Conservation (phyloP, 2,329 filamentous ascomycete species). For the Colletotrichum chrysophilum region DNA sequence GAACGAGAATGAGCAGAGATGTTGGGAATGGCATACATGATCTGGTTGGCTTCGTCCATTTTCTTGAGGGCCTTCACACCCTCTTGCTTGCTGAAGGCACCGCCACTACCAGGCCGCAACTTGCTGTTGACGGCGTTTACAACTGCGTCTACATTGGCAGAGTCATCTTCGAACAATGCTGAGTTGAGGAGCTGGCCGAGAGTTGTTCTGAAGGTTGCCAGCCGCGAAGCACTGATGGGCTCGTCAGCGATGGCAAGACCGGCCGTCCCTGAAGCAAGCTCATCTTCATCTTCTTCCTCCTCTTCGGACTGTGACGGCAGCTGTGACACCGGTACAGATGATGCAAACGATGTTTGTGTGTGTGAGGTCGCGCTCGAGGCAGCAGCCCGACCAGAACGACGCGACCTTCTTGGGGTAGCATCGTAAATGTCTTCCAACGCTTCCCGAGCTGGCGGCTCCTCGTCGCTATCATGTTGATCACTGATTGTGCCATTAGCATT, state of each 20-base stretch:
- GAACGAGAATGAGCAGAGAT: neutral
- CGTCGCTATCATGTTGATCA: slow-evolving; percentile 52
- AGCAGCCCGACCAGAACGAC: slow-evolving; percentile 33
- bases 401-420: slow-evolving; percentile 48
- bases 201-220: slow-evolving; percentile 78
- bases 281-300: slow-evolving; percentile 46
- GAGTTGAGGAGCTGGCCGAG: slow-evolving; percentile 85
- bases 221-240: slow-evolving; percentile 65
- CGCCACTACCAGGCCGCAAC: slow-evolving; percentile 57
- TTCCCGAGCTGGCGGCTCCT: slow-evolving; percentile 36
- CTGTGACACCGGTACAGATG: slow-evolving; percentile 79
- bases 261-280: slow-evolving; percentile 47
- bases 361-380: slow-evolving; percentile 43
- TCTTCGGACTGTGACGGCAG: slow-evolving; percentile 52
- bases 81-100: slow-evolving; percentile 73
- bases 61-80: slow-evolving; percentile 77
- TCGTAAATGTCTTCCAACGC: slow-evolving; percentile 48
- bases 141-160: slow-evolving; percentile 76
- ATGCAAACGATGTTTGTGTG: slow-evolving; percentile 72
- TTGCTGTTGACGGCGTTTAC: slow-evolving; percentile 80
- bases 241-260: slow-evolving; percentile 46
- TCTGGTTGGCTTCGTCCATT: slow-evolving; percentile 84
- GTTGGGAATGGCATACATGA: slow-evolving; percentile 74
- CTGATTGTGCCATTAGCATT: slow-evolving; percentile 32
- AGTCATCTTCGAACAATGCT: slow-evolving; percentile 85